These are phyloP conservation scores for Elongisporangium senticosum DNA, from an alignment of 352 stramenopile species.

Conservation along the genomic window DNA sequence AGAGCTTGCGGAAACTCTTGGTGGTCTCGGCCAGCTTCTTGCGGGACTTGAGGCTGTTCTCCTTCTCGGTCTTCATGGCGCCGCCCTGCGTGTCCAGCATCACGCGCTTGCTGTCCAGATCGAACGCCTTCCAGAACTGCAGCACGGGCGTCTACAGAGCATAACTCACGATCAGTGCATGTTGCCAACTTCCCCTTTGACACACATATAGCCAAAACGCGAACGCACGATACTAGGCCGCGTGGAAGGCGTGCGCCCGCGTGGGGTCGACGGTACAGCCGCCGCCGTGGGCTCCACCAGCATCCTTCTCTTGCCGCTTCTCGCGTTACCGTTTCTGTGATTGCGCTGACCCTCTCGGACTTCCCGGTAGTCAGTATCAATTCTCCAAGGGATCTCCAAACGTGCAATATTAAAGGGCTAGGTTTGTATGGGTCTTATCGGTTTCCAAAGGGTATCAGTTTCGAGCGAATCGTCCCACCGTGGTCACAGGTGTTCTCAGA, in stretches of 20 bases:
- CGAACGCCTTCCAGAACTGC: slow-evolving; percentile 84
- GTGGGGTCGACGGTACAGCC: background rate
- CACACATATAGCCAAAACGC: background rate
- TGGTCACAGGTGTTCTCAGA: background rate
- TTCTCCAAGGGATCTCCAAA: background rate
- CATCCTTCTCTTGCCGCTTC: background rate
- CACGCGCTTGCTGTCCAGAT: slow-evolving; percentile 84
- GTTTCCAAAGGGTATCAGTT: background rate
- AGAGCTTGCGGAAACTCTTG: slow-evolving; percentile 74
- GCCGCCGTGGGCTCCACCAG: background rate
- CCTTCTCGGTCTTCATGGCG: slow-evolving; percentile 82
- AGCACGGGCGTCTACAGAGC: slow-evolving; percentile 42
- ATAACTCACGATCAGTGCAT: background rate
- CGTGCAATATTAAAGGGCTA: background rate
- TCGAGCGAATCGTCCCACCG: background rate
- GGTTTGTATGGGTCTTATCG: background rate
- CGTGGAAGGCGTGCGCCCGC: background rate
- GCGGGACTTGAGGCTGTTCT: slow-evolving; percentile 64
- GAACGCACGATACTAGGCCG: background rate
- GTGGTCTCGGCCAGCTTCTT: slow-evolving; percentile 85
- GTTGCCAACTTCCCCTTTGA: background rate
- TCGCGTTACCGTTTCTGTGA: background rate
- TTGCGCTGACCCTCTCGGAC: background rate
- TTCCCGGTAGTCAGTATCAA: background rate
- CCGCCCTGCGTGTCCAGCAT: slow-evolving; percentile 68